A percentile compares a stretch with the other conserved stretches of the same genome.
Conservation (phyloP, 805 yeast genomes). For the Tetrapisispora namnaoensis region DNA sequence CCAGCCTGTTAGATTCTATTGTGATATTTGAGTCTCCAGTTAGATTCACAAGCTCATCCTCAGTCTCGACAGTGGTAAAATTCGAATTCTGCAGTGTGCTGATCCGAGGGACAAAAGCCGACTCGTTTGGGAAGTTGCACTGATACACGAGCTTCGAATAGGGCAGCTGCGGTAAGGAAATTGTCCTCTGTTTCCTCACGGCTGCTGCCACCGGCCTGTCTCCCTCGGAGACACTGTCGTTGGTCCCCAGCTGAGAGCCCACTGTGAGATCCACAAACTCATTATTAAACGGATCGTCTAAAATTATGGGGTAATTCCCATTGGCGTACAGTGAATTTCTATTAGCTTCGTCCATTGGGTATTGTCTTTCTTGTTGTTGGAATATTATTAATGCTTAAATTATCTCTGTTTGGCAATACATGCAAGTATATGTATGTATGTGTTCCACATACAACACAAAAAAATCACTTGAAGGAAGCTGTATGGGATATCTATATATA, state of each 20-base stretch:
- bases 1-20: constrained; percentile 22
- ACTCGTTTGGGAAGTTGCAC: background rate
- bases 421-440: too few relatives aligned
- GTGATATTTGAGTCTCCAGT: constrained; percentile 27
- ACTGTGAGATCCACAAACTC: constrained; percentile 2
- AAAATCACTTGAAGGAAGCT: too few relatives aligned
- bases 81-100: background rate
- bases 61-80: constrained; percentile 3
- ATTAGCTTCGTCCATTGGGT: background rate
- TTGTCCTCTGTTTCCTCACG: constrained; percentile 38
- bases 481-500: too few relatives aligned
- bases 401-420: too few relatives aligned
- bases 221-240: background rate
- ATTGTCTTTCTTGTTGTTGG: too few relatives aligned
- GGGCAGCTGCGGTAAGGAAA: constrained; percentile 46
- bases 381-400: too few relatives aligned
- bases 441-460: too few relatives aligned
- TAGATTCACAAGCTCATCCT: constrained; percentile 25
- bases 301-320: background rate
- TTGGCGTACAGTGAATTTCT: background rate
- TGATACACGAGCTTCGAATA: constrained; percentile 37
- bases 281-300: constrained; percentile 2
- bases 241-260: background rate
- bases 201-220: background rate
- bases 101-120: background rate